These are phyloP conservation scores for Raddia guianensis DNA, from an alignment of 176 grass and related monocot genomes.

Conservation along the genomic window DNA sequence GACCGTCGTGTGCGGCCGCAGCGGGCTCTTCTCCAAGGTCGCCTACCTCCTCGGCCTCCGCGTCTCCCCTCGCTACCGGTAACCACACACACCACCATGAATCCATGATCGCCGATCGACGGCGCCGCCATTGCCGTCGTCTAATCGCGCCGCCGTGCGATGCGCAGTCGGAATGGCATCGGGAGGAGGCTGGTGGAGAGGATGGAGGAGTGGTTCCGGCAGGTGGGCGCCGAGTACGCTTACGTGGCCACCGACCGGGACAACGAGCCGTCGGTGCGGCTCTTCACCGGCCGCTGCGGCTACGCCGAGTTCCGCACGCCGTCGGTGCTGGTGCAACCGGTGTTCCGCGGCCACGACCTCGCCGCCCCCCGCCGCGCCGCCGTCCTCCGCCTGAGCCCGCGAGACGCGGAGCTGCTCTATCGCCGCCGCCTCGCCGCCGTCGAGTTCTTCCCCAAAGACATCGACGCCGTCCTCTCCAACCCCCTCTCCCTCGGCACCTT, in stretches of 20 bases:
- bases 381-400: constrained; percentile 9
- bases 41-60: constrained; percentile 87
- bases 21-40: constrained; percentile 47
- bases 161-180: constrained; percentile 44
- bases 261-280: constrained; percentile 57
- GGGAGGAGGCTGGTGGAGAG: constrained; percentile 49
- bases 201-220: constrained; percentile 82
- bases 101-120: background rate
- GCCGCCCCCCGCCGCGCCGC: background rate
- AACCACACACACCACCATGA: background rate
- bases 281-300: constrained; percentile 70
- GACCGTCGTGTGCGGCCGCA: constrained; percentile 54
- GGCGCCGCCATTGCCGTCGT: background rate
- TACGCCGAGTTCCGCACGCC: constrained; percentile 75
- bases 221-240: constrained; percentile 65
- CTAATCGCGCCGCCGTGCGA: background rate
- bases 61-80: constrained; percentile 52
- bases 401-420: constrained; percentile 63
- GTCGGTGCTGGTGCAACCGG: constrained; percentile 60
- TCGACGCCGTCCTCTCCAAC: constrained; percentile 70
- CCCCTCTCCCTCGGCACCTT: constrained; percentile 63
- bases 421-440: constrained; percentile 34
- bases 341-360: constrained; percentile 52
- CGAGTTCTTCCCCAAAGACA: constrained; percentile 86
- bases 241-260: constrained; percentile 76